Conservation (phyloP, 1,284 basidiomycete species). For the Malassezia sp. region DNA sequence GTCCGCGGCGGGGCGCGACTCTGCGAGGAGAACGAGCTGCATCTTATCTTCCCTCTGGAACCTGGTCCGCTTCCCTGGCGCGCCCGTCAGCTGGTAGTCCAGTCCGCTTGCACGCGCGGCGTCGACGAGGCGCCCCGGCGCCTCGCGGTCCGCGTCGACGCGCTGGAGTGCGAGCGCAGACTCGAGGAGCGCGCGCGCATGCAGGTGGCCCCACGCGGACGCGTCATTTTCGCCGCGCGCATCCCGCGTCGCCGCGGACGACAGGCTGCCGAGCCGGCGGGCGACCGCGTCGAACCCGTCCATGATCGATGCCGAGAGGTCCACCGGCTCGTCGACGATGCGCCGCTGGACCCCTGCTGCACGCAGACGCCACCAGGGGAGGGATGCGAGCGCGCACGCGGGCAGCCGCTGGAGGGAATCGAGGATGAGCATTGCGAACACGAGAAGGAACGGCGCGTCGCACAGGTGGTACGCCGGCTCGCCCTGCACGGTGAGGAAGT, state of each 20-base stretch:
- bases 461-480: constrained; percentile 94
- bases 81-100: constrained; percentile 82
- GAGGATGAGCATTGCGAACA: constrained; percentile 64
- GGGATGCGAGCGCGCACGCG: constrained; percentile 13
- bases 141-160: constrained; percentile 62
- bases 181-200: constrained; percentile 64
- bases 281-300: constrained; percentile 53
- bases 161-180: constrained; percentile 67
- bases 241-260: too few relatives aligned
- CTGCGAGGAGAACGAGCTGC: constrained; percentile 86
- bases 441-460: constrained; percentile 60
- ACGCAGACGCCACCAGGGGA: constrained; percentile 63
- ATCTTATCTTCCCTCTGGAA: constrained; percentile 76
- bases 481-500: constrained; percentile 69
- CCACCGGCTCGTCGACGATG: constrained; percentile 72
- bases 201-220: constrained; percentile 53
- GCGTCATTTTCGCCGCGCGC: constrained; percentile 19
- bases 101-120: constrained; percentile 69
- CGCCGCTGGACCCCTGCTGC: constrained; percentile 65
- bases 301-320: constrained; percentile 53
- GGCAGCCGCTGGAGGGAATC: constrained; percentile 44
- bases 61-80: constrained; percentile 84
- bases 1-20: constrained; percentile 52
- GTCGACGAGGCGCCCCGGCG: constrained; percentile 66
- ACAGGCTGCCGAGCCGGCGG: too few relatives aligned